These are phyloP conservation scores for Peterozyma xylosa DNA, from an alignment of 805 yeast species.

Conservation along the genomic window DNA sequence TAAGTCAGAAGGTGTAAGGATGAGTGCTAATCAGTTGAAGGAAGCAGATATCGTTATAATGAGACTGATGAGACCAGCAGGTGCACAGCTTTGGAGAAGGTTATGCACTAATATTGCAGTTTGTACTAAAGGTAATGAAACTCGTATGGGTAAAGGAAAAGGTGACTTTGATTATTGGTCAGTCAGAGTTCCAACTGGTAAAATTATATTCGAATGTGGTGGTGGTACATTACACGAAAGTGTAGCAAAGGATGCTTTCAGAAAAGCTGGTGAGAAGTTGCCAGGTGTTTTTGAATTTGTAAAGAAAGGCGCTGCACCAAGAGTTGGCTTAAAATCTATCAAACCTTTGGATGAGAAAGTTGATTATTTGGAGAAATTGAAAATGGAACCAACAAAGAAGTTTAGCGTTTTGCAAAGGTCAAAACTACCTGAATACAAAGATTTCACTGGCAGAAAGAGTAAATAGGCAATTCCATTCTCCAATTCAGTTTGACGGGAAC, in stretches of 20 bases:
- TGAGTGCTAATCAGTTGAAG: slow-evolving; percentile 80
- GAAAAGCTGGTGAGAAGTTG: slow-evolving; percentile 85
- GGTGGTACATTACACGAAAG: slow-evolving; percentile 71
- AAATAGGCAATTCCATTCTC: not conserved
- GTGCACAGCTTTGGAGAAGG: slow-evolving; percentile 73
- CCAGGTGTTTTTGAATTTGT: slow-evolving; percentile 92
- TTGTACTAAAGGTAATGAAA: slow-evolving; percentile 94
- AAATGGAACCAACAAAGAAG: slow-evolving; percentile 58
- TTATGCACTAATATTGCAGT: slow-evolving; percentile 82
- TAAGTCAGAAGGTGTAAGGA: slow-evolving; percentile 78
- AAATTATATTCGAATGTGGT: slow-evolving; percentile 76
- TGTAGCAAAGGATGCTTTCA: slow-evolving; percentile 82
- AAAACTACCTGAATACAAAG: slow-evolving; percentile 43
- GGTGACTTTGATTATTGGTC: slow-evolving; percentile 98
- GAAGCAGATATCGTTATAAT: slow-evolving; percentile 85
- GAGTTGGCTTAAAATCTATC: slow-evolving; percentile 58
- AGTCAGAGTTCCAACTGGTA: slow-evolving; percentile 92
- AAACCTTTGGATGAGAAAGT: slow-evolving; percentile 33
- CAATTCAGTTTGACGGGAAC: not conserved
- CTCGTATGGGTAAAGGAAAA: slow-evolving; percentile 99
- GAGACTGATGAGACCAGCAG: slow-evolving; percentile 75
- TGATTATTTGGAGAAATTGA: slow-evolving; percentile 48
- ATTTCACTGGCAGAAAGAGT: slow-evolving; percentile 21
- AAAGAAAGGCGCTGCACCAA: slow-evolving; percentile 51
- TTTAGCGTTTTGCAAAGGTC: slow-evolving; percentile 47